Percentiles rank a stretch among this genome's conserved stretches.
Evolutionary conservation across 352 stramenopile genomes (phyloP).

Genomic region (Globisporangium paddicum): DNA sequence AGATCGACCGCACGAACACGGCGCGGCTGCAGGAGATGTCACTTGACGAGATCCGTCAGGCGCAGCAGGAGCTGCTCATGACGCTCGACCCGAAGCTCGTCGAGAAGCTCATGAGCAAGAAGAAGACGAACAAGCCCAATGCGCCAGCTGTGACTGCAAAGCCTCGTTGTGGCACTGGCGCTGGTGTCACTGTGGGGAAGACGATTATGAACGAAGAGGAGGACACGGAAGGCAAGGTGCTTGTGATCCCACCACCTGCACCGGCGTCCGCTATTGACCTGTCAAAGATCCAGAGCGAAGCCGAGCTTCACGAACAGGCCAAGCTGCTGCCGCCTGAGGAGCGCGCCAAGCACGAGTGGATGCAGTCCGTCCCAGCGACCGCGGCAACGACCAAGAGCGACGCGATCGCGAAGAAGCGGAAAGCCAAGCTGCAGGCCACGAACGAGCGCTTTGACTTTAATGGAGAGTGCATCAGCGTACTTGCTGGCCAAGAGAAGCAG

Average conservation of each 20-base stretch:
- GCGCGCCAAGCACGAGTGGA: slow-evolving; percentile 77
- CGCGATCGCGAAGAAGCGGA: slow-evolving; percentile 12
- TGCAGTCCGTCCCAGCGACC: slow-evolving; percentile 21
- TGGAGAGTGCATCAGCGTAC: slow-evolving; percentile 24
- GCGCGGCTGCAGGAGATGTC: slow-evolving; percentile 60
- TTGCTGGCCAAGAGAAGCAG: slow-evolving; percentile 11
- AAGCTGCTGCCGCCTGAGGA: slow-evolving; percentile 56
- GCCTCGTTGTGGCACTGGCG: not conserved
- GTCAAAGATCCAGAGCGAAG: slow-evolving; percentile 54
- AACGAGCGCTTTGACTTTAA: slow-evolving; percentile 69
- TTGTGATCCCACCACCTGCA: not conserved
- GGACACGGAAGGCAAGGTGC: not conserved
- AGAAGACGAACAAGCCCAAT: slow-evolving; percentile 10
- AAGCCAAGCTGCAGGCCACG: slow-evolving; percentile 22
- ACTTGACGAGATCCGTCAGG: slow-evolving; percentile 56
- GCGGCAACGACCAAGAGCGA: slow-evolving; percentile 2
- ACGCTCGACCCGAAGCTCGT: slow-evolving; percentile 62
- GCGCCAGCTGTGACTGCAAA: not conserved
- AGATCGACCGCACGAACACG: slow-evolving; percentile 62
- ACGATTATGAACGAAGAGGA: slow-evolving; percentile 5
- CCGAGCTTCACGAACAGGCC: slow-evolving; percentile 42
- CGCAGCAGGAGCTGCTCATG: slow-evolving; percentile 57
- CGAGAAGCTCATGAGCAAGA: slow-evolving; percentile 50
- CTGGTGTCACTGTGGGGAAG: slow-evolving; percentile 3
- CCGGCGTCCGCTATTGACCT: slow-evolving; percentile 24